Base-by-base conservation (phyloP, 805 yeast genomes). In the Candida tibetensis region DNA sequence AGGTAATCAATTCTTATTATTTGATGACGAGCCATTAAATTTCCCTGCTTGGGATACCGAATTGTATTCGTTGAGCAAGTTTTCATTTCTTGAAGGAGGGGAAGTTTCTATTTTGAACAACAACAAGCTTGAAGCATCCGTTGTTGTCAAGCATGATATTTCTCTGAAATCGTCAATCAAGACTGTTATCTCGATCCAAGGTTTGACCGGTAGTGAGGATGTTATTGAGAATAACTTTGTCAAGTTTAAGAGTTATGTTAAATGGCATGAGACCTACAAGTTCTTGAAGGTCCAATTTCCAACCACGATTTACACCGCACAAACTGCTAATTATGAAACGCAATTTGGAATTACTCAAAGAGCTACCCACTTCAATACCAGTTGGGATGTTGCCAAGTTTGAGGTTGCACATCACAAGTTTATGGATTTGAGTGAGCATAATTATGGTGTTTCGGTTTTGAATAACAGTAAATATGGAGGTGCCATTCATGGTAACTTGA, bases 21-120 rank as follows among this genome's bases (percentile, higher is more conserved):
- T 85, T 52, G 90, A 90, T 47, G 99, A 93, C 58, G 85, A 87
- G 45, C 99, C 99, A 7, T 69, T 87, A 53, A 82, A 75, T 40
- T 91, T 81, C 81, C 96, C 88, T 31, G 98, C 98, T 1, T 91
- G 99, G 99, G 99, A 91, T 58, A 91, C 98, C 0, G 99, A 91
- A 57, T 72, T 89, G 41, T 93, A 78, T 56, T 85, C 96, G 0
- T 74, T 87, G 40, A 87, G 83, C 51, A 88, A 83, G 53, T 79
- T 74, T 55, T 67, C 66, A 38, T 77, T 79, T 46, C 50, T 69
- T 37, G 41, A 46, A 5, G 48, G 48, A 10, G 71, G 71, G n/a
- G 66, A 71, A 17, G 63, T 73, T 5, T 57, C 64, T 27, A 59
- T 72, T 9, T 49, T 66, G 25, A 72, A 71, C 34, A 59, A 63